These are phyloP conservation scores for Capillidium heterosporum DNA, from an alignment of 371 early-diverging fungal genomes.

Conservation along the genomic window DNA sequence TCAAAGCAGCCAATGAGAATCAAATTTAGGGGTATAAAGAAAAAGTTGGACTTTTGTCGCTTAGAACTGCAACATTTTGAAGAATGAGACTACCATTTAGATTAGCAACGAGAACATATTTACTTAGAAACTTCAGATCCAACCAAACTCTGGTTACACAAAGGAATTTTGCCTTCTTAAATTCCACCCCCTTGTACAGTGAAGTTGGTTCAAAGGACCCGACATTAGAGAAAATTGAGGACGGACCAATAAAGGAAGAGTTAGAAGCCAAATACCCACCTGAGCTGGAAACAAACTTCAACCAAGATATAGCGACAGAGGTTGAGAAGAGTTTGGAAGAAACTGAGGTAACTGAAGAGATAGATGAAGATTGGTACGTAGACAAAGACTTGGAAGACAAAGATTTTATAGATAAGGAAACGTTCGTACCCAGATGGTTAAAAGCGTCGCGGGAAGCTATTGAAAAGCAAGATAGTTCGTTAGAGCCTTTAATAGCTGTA, in stretches of 20 bases:
- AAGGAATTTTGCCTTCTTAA: too few species aligned
- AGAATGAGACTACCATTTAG: too few species aligned
- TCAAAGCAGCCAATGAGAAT: too few species aligned
- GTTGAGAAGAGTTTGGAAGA: background rate
- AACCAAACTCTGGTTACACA: too few species aligned
- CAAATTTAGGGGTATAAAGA: too few species aligned
- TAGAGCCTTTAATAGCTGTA: background rate
- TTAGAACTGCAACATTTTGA: too few species aligned
- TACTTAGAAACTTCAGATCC: too few species aligned
- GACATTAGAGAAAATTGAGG: too few species aligned
- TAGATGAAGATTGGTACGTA: background rate
- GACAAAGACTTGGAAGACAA: background rate
- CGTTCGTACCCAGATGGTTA: background rate
- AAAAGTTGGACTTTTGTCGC: too few species aligned
- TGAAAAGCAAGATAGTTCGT: background rate
- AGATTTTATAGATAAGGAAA: background rate
- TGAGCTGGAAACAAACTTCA: background rate
- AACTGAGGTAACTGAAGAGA: background rate
- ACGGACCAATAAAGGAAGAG: background rate
- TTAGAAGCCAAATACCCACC: background rate
- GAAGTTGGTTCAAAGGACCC: too few species aligned
- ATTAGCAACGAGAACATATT: too few species aligned
- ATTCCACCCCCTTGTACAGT: too few species aligned
- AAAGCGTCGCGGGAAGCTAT: background rate
- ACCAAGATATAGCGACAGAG: background rate